phyloP scores from a whole-genome alignment of 352 stramenopile species.

The Chrysophaeum taylorii region DNA sequence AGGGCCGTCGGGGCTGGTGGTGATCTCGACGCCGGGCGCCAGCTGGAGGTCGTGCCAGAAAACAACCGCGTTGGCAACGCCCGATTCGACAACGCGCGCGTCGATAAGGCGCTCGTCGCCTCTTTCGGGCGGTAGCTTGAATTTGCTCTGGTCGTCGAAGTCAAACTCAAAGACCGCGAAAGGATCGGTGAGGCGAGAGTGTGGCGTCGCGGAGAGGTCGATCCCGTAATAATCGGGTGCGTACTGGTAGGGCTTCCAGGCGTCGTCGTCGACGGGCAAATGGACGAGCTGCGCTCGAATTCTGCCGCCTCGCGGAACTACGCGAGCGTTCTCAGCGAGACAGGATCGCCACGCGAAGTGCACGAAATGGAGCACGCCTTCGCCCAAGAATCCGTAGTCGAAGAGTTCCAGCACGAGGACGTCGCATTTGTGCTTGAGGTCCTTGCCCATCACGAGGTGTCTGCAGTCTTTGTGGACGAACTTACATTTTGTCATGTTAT shows the following conservation, averaged over 20 bases:
- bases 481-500: not conserved
- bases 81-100: not conserved
- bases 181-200: not conserved
- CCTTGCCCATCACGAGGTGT: not conserved
- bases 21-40: not conserved
- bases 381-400: conserved; percentile 9
- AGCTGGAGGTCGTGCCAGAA: conserved; percentile 12
- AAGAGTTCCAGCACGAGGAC: conserved; percentile 12
- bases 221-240: conserved; percentile 3
- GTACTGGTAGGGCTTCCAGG: not conserved
- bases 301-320: not conserved
- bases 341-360: not conserved
- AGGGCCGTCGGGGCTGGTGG: not conserved
- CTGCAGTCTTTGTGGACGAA: conserved; percentile 10
- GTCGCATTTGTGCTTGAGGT: not conserved
- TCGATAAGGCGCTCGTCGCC: not conserved
- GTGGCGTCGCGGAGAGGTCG: not conserved
- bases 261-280: not conserved
- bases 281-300: not conserved
- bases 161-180: conserved; percentile 13
- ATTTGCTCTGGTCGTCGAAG: not conserved
- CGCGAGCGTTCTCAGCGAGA: not conserved
- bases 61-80: conserved; percentile 3
- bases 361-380: not conserved
- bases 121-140: not conserved